Evolutionary conservation across 768 basidiomycete species (phyloP).

Genomic region (Boletellus sp.): DNA sequence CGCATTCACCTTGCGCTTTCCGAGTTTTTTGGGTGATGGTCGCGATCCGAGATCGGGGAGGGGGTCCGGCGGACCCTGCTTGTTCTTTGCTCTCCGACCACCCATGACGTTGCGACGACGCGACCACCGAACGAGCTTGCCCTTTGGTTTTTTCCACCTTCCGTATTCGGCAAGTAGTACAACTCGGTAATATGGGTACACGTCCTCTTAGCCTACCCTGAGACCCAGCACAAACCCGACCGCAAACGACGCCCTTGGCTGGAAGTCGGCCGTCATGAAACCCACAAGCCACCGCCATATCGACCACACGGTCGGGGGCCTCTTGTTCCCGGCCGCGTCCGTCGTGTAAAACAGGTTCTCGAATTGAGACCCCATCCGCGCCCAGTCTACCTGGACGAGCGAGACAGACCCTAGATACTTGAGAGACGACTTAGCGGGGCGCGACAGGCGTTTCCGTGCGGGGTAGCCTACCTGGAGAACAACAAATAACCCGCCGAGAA

Average conservation of each 20-base stretch:
- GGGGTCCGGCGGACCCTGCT: conserved; percentile 70
- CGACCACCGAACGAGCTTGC: background rate
- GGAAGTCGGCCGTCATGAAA: conserved; percentile 92
- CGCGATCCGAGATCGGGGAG: conserved; percentile 37
- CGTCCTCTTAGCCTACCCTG: conserved; percentile 60
- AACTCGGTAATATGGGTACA: background rate
- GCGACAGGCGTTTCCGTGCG: background rate
- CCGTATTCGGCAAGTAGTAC: conserved; percentile 19
- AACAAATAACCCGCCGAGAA: conserved; percentile 88
- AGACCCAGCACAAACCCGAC: conserved; percentile 81
- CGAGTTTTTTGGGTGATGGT: conserved; percentile 52
- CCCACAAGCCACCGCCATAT: conserved; percentile 67
- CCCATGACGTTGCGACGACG: conserved; percentile 51
- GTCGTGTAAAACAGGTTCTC: conserved; percentile 68
- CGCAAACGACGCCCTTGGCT: conserved; percentile 82
- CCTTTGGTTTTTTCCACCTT: conserved; percentile 24
- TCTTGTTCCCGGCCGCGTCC: conserved; percentile 50
- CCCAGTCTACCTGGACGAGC: conserved; percentile 80
- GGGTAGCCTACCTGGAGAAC: conserved; percentile 69
- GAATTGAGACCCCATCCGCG: conserved; percentile 57
- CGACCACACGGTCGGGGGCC: conserved; percentile 60
- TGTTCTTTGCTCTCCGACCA: conserved; percentile 80
- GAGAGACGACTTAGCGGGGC: conserved; percentile 4
- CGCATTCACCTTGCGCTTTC: conserved; percentile 70
- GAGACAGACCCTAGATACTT: conserved; percentile 79